phyloP scores from a whole-genome alignment of 352 stramenopile genomes.

The Phytophthora syringae region DNA sequence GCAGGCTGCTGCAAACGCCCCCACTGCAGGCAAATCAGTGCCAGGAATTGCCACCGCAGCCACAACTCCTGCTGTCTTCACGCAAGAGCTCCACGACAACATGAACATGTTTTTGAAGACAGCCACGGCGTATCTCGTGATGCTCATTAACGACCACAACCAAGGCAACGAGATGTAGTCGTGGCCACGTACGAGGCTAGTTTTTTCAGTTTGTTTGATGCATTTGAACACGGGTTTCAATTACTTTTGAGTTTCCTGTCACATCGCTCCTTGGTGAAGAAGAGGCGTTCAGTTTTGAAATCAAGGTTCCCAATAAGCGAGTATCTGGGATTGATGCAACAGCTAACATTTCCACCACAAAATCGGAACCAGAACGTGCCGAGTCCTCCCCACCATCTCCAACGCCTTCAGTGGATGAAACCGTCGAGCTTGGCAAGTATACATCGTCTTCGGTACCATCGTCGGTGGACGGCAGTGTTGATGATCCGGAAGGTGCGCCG shows the following conservation, averaged over 20 bases:
- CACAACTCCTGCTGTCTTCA: slow-evolving; percentile 26
- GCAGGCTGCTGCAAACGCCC: slow-evolving; percentile 11
- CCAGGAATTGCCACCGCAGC: neutral
- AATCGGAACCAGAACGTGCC: neutral
- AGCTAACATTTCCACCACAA: neutral
- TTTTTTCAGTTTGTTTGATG: too few species aligned
- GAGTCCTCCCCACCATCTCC: slow-evolving; percentile 16
- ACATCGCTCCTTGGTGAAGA: slow-evolving; percentile 4
- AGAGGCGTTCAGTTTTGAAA: slow-evolving; percentile 65
- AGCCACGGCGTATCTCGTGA: slow-evolving; percentile 44
- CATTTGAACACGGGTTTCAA: too few species aligned
- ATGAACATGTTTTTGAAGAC: slow-evolving; percentile 53
- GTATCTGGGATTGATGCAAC: slow-evolving; percentile 1
- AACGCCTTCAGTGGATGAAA: slow-evolving; percentile 25
- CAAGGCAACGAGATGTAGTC: neutral
- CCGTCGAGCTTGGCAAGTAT: slow-evolving; percentile 38
- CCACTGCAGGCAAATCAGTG: neutral
- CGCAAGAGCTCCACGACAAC: slow-evolving; percentile 42
- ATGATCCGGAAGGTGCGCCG: slow-evolving; percentile 18
- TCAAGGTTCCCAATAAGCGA: slow-evolving; percentile 42
- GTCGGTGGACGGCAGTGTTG: slow-evolving; percentile 28
- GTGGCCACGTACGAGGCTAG: too few species aligned
- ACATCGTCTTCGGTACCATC: slow-evolving; percentile 4
- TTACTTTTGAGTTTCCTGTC: too few species aligned
- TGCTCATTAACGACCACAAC: slow-evolving; percentile 48